These are phyloP conservation scores for Pythium insidiosum DNA, from an alignment of 352 stramenopile genomes.

Conservation along the genomic window DNA sequence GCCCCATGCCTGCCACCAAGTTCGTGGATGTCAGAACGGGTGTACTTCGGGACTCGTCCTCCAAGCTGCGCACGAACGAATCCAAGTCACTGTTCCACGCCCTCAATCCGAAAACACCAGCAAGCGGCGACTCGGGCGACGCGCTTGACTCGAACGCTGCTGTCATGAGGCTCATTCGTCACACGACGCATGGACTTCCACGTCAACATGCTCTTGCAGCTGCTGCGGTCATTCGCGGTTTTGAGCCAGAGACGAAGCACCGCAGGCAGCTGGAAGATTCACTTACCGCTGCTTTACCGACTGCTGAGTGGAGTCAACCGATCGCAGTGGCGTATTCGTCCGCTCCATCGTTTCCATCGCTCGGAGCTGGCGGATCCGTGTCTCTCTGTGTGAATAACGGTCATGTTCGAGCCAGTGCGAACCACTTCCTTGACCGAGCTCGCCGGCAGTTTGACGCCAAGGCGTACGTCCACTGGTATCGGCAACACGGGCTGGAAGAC, in stretches of 20 bases:
- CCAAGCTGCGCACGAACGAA: no score
- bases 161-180: no score
- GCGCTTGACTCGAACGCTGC: no score
- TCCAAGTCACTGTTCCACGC: no score
- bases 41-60: slow-evolving; percentile 11
- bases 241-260: no score
- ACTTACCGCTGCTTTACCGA: not conserved
- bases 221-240: no score
- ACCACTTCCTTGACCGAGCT: slow-evolving; percentile 32
- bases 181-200: no score
- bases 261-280: not conserved
- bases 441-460: slow-evolving; percentile 30
- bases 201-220: no score
- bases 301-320: no score
- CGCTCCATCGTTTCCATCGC: slow-evolving; percentile 11
- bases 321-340: slow-evolving; percentile 5
- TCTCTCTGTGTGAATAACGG: slow-evolving; percentile 48
- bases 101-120: slow-evolving; percentile 2
- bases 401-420: slow-evolving; percentile 26
- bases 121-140: no score
- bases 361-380: slow-evolving; percentile 15
- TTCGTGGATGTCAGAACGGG: slow-evolving; percentile 62
- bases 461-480: slow-evolving; percentile 58
- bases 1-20: slow-evolving; percentile 42
- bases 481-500: slow-evolving; percentile 47